These are phyloP conservation scores for Rhizopogon rudus DNA, from an alignment of 768 basidiomycete species.

Conservation along the genomic window DNA sequence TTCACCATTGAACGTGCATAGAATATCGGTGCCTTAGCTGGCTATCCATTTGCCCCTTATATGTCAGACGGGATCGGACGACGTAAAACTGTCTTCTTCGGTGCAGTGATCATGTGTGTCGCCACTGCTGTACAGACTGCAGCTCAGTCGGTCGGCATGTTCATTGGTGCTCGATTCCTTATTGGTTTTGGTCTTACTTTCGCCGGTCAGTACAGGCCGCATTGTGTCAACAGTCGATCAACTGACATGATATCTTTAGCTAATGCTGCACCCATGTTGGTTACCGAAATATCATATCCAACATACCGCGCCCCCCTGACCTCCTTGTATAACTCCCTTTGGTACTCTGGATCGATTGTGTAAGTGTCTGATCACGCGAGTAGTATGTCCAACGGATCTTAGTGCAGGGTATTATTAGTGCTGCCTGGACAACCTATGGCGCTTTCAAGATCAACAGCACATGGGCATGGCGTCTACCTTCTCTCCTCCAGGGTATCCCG, in stretches of 20 bases:
- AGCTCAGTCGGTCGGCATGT: conserved; percentile 69
- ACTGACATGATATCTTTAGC: conserved; percentile 27
- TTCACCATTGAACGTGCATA: conserved; percentile 19
- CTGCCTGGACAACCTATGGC: conserved; percentile 85
- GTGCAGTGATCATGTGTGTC: conserved; percentile 65
- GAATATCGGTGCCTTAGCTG: conserved; percentile 68
- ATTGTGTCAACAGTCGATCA: neutral
- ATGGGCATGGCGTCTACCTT: conserved; percentile 85
- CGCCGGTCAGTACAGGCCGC: conserved; percentile 36
- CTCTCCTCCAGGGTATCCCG: conserved; percentile 64
- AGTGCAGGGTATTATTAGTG: conserved; percentile 26
- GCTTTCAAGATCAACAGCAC: conserved; percentile 63
- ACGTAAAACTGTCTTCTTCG: conserved; percentile 58
- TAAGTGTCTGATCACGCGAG: conserved; percentile 27
- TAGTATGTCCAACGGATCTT: neutral
- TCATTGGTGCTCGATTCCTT: conserved; percentile 76
- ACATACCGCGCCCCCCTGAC: conserved; percentile 76
- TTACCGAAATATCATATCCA: conserved; percentile 85
- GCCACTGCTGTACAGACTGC: conserved; percentile 69
- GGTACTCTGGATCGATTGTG: conserved; percentile 83
- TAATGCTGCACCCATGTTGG: conserved; percentile 76
- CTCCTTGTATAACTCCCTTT: conserved; percentile 77
- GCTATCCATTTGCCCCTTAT: conserved; percentile 67
- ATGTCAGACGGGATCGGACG: conserved; percentile 71
- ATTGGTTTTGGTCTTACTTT: conserved; percentile 77